phyloP scores from a whole-genome alignment of 2,329 filamentous ascomycete species.

The Fusarium sp. region DNA sequence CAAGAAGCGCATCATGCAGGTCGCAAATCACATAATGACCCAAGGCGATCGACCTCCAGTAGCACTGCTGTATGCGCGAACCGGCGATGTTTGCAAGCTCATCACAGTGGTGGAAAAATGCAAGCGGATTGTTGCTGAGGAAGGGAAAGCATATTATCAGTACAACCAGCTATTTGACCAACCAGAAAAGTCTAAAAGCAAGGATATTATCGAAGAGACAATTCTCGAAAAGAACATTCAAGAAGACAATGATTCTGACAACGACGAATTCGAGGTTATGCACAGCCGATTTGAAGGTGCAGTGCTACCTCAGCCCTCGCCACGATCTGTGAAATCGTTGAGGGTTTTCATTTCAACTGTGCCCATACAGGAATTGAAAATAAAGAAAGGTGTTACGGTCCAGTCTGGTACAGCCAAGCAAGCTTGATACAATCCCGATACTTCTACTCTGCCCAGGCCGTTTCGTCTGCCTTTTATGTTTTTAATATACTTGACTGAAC shows the following conservation, averaged over 20 bases:
- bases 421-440: background rate
- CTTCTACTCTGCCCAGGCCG: background rate
- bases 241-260: constrained; percentile 45
- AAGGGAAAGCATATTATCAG: constrained; percentile 62
- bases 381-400: constrained; percentile 56
- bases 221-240: constrained; percentile 46
- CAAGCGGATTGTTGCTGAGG: constrained; percentile 64
- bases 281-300: constrained; percentile 66
- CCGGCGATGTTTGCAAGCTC: constrained; percentile 69
- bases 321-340: constrained; percentile 63
- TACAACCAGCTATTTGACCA: constrained; percentile 67
- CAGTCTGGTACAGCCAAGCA: constrained; percentile 56
- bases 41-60: constrained; percentile 44
- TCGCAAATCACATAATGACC: constrained; percentile 57
- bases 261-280: constrained; percentile 67
- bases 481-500: background rate
- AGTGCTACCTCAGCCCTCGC: constrained; percentile 57
- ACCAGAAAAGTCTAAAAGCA: constrained; percentile 47
- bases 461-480: background rate
- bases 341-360: constrained; percentile 67
- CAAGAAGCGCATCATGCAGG: constrained; percentile 60
- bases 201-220: constrained; percentile 56
- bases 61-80: constrained; percentile 63
- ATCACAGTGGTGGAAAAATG: constrained; percentile 75
- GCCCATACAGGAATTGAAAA: constrained; percentile 66